Percentiles rank a stretch among this genome's conserved stretches.
phyloP scores from a whole-genome alignment of 2,329 filamentous ascomycete species.

The Thermomyces lanuginosus region DNA sequence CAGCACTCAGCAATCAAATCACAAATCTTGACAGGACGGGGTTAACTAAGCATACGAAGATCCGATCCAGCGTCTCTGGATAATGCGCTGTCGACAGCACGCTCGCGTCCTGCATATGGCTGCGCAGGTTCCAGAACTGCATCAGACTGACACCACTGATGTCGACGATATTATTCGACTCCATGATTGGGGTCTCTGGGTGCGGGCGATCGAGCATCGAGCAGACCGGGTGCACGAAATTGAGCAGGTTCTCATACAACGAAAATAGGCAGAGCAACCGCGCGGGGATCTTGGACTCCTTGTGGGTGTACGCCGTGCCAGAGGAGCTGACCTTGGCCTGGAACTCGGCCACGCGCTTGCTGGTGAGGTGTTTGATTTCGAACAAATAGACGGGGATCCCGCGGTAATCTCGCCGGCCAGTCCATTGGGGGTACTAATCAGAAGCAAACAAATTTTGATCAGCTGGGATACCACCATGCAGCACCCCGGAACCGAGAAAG shows the following conservation, averaged over 20 bases:
- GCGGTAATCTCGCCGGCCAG: conserved; percentile 71
- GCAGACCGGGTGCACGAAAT: conserved; percentile 74
- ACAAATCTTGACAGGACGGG: not conserved
- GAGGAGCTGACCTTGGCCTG: conserved; percentile 37
- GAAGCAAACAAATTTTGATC: not conserved
- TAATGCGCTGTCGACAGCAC: conserved; percentile 83
- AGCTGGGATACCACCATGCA: not conserved
- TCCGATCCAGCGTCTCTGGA: conserved; percentile 78
- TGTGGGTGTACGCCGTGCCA: conserved; percentile 43
- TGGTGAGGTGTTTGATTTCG: conserved; percentile 68
- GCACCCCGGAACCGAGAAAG: not conserved
- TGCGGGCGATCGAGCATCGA: conserved; percentile 60
- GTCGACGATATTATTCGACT: conserved; percentile 90
- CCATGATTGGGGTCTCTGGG: conserved; percentile 70
- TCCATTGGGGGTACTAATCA: conserved; percentile 78
- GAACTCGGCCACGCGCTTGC: conserved; percentile 64
- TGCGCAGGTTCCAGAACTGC: conserved; percentile 91
- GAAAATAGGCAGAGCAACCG: conserved; percentile 78
- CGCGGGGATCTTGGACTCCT: conserved; percentile 39
- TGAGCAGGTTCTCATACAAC: conserved; percentile 80
- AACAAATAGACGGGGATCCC: conserved; percentile 88
- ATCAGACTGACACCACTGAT: conserved; percentile 73
- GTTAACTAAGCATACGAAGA: conserved; percentile 43
- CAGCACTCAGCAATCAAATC: conserved; percentile 1
- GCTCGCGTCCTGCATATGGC: conserved; percentile 85